Percentiles rank a stretch among this genome's conserved stretches.
phyloP scores from a whole-genome alignment of 108 stramenopile species.

The Fistulifera pelliculosa region DNA sequence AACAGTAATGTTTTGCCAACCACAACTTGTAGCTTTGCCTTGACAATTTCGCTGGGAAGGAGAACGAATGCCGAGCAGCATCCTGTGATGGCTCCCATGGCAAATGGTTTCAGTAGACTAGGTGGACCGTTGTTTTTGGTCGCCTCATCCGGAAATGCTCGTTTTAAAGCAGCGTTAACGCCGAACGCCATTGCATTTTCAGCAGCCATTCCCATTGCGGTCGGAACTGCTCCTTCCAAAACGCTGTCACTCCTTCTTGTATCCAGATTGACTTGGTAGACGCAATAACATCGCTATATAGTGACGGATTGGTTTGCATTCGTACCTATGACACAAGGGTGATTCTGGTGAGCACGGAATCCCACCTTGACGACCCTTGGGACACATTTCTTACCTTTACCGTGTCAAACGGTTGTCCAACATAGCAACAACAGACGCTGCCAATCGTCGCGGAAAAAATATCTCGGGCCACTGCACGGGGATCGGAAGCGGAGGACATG shows the following conservation, averaged over 20 bases:
- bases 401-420: slow-evolving; percentile 76
- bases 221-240: slow-evolving; percentile 83
- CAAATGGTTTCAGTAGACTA: slow-evolving; percentile 65
- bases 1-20: slow-evolving; percentile 47
- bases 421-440: slow-evolving; percentile 66
- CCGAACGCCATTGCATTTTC: slow-evolving; percentile 91
- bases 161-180: slow-evolving; percentile 81
- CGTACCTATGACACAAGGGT: slow-evolving; percentile 23
- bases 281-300: slow-evolving; percentile 31
- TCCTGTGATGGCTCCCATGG: slow-evolving; percentile 80
- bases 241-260: slow-evolving; percentile 31
- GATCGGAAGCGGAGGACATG: slow-evolving; percentile 17
- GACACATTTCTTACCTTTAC: slow-evolving; percentile 38
- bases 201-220: slow-evolving; percentile 74
- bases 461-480: slow-evolving; percentile 66
- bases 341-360: not conserved
- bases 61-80: slow-evolving; percentile 72
- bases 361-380: not conserved
- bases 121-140: slow-evolving; percentile 21
- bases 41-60: slow-evolving; percentile 77
- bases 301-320: slow-evolving; percentile 69
- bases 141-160: slow-evolving; percentile 64
- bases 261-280: slow-evolving; percentile 38
- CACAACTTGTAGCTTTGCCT: slow-evolving; percentile 80
- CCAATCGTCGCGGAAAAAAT: slow-evolving; percentile 80